Conservation (phyloP, 257 asterid species). For the Striga asiatica region DNA sequence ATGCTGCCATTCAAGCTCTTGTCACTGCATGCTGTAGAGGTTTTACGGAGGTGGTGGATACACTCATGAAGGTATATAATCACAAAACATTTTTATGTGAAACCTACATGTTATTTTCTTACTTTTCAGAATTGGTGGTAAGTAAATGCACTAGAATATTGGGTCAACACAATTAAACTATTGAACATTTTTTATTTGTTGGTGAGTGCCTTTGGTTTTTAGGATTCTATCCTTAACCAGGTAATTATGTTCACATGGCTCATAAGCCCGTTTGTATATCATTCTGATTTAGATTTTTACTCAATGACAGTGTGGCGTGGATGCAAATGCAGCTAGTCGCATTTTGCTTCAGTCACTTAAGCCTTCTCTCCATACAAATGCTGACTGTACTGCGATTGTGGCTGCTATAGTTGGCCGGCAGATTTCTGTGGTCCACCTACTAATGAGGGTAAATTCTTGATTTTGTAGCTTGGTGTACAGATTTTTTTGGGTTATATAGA, state of each 20-base stretch:
- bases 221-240: neutral
- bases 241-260: neutral
- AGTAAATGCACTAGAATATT: no score
- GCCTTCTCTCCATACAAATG: conserved; percentile 65
- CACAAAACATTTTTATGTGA: neutral
- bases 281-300: conserved; percentile 17
- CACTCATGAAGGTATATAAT: conserved; percentile 47
- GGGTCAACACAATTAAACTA: no score
- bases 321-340: conserved; percentile 49
- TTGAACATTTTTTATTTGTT: no score
- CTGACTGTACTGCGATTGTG: conserved; percentile 60
- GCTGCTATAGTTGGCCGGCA: conserved; percentile 75
- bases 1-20: conserved; percentile 55
- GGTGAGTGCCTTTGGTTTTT: neutral
- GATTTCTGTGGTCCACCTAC: conserved; percentile 44
- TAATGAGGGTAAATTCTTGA: conserved; percentile 62
- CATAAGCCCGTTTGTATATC: neutral
- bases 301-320: conserved; percentile 62
- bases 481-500: no score
- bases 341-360: conserved; percentile 60
- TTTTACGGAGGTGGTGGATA: conserved; percentile 42
- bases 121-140: no score
- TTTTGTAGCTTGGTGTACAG: no score
- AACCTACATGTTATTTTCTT: no score
- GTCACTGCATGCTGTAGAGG: conserved; percentile 73